Conservation (phyloP, 495 filamentous ascomycete genomes). For the Hypoxylon perforatum region DNA sequence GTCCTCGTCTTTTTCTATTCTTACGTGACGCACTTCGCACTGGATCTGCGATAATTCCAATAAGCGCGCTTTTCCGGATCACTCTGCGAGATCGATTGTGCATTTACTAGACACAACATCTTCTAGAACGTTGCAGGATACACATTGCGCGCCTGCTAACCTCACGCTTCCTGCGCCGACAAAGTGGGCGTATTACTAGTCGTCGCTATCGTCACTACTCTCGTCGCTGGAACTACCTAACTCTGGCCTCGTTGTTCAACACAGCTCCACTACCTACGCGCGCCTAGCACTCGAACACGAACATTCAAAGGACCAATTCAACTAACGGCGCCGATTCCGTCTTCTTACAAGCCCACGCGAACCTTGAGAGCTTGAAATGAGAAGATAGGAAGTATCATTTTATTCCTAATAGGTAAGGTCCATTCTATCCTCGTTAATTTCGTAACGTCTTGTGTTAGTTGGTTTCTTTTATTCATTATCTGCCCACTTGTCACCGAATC, state of each 20-base stretch:
- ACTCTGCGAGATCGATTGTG: conserved; percentile 19
- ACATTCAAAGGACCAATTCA: neutral
- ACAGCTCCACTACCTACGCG: neutral
- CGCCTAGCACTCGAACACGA: neutral
- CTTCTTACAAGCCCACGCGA: neutral
- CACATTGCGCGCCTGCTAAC: neutral
- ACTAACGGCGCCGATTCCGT: neutral
- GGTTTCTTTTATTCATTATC: neutral
- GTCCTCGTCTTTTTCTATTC: neutral
- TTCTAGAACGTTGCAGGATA: conserved; percentile 14
- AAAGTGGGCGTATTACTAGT: conserved; percentile 3
- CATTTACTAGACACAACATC: conserved; percentile 6
- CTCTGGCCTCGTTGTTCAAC: neutral
- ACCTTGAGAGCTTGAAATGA: neutral
- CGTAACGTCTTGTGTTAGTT: neutral
- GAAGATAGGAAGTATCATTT: conserved; percentile 7
- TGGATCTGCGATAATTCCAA: conserved; percentile 4
- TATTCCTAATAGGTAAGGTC: conserved; percentile 22
- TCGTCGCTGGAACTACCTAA: conserved; percentile 1
- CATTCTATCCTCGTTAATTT: conserved; percentile 2
- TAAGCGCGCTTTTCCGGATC: conserved; percentile 8
- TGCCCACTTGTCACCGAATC: conserved; percentile 3
- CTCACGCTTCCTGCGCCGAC: neutral
- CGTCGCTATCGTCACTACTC: neutral
- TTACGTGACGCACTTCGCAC: neutral